phyloP scores from a whole-genome alignment of 441 rosid genomes.

The Populus tomentosa region DNA sequence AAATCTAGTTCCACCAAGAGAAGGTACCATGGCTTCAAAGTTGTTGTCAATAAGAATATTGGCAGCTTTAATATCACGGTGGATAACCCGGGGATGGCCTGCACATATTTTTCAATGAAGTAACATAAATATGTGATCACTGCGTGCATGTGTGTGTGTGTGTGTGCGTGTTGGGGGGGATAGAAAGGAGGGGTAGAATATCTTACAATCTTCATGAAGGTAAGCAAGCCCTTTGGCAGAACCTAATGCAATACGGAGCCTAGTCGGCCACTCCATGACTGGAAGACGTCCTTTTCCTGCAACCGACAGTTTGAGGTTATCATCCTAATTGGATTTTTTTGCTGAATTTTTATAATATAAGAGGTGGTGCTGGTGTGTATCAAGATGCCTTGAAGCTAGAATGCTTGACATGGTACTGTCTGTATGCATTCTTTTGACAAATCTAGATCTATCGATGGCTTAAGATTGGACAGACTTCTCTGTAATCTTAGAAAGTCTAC shows the following conservation, averaged over 20 bases:
- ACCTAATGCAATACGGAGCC: slow-evolving; percentile 77
- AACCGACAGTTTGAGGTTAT: slow-evolving; percentile 6
- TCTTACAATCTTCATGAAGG: slow-evolving; percentile 93
- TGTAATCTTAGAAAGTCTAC: not conserved
- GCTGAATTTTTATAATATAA: not conserved
- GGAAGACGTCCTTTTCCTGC: slow-evolving; percentile 64
- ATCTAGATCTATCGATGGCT: not conserved
- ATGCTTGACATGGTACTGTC: not conserved
- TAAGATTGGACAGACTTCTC: not conserved
- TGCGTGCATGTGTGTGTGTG: not conserved
- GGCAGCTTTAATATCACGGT: slow-evolving; percentile 85
- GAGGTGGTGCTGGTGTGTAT: not conserved
- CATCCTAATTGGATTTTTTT: not conserved
- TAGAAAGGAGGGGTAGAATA: not conserved
- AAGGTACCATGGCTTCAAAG: slow-evolving; percentile 80
- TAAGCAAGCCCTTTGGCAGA: slow-evolving; percentile 96
- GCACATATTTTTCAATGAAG: slow-evolving; percentile 14
- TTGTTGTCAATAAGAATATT: slow-evolving; percentile 79
- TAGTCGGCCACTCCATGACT: slow-evolving; percentile 73
- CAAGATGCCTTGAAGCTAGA: not conserved
- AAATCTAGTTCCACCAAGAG: not conserved
- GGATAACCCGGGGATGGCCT: slow-evolving; percentile 94
- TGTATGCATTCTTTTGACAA: not conserved
- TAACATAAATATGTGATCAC: not conserved
- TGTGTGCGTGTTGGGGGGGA: too few relatives aligned